A percentile compares a stretch with the other conserved stretches of the same genome.
Conservation (phyloP, 192 early-diverging fungal species). For the Coemansia sp. region DNA sequence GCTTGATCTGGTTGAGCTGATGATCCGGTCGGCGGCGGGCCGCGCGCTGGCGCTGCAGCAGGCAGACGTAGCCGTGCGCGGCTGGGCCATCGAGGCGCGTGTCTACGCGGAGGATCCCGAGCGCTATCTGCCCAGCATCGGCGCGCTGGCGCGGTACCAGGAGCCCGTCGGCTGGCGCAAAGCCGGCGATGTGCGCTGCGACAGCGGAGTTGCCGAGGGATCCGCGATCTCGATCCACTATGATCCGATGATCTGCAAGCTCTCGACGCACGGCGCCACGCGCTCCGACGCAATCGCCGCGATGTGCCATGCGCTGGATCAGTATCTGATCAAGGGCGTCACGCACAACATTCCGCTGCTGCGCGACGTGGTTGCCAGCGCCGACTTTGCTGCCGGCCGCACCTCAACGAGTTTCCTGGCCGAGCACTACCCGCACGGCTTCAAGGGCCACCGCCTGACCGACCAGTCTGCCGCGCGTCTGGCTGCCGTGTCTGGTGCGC, state of each 20-base stretch:
- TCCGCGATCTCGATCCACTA: constrained; percentile 95
- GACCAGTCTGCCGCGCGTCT: constrained; percentile 58
- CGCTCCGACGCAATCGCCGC: constrained; percentile 72
- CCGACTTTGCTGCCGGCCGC: constrained; percentile 71
- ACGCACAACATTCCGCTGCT: constrained; percentile 94
- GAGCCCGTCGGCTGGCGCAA: constrained; percentile 61
- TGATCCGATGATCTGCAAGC: constrained; percentile 95
- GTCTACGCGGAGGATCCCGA: constrained; percentile 96
- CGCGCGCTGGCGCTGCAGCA: constrained; percentile 72
- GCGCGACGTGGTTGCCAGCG: constrained; percentile 77
- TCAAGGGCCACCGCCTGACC: constrained; percentile 73
- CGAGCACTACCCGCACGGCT: constrained; percentile 86
- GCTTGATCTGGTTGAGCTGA: constrained; percentile 90
- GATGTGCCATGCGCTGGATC: constrained; percentile 85
- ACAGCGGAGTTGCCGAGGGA: constrained; percentile 90
- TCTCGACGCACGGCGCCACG: constrained; percentile 79
- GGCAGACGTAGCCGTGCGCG: constrained; percentile 73
- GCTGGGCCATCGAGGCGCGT: constrained; percentile 94
- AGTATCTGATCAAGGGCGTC: constrained; percentile 91
- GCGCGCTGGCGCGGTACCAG: constrained; percentile 79
- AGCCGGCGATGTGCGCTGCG: constrained; percentile 76
- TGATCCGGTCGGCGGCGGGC: constrained; percentile 89
- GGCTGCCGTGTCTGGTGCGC: constrained; percentile 62
- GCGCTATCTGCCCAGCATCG: constrained; percentile 91
- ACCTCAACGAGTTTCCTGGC: constrained; percentile 85